Percentiles rank a stretch among this genome's conserved stretches.
Conservation (phyloP, 1,139 yeast genomes). For the Pichia sp. region DNA sequence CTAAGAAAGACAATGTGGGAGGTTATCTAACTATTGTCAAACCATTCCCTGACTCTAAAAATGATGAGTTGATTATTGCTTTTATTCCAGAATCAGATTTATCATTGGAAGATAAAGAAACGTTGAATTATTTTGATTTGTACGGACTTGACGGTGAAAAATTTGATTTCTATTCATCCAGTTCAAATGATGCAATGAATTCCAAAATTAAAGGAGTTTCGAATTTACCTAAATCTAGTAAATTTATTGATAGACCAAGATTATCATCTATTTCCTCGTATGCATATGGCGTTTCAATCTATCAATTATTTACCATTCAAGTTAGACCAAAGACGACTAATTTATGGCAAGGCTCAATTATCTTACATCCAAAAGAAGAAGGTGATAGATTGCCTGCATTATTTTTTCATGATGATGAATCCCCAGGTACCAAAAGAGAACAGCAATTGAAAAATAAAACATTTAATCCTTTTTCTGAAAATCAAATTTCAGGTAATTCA, state of each 20-base stretch:
- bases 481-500: slow-evolving; percentile 34
- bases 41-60: slow-evolving; percentile 44
- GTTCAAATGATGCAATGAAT: slow-evolving; percentile 1
- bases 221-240: slow-evolving; percentile 19
- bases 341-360: slow-evolving; percentile 88
- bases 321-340: slow-evolving; percentile 66
- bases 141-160: slow-evolving; percentile 30
- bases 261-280: slow-evolving; percentile 51
- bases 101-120: slow-evolving; percentile 32
- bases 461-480: slow-evolving; percentile 70
- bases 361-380: slow-evolving; percentile 58
- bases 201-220: neutral
- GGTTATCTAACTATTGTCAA: slow-evolving; percentile 67
- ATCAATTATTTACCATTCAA: slow-evolving; percentile 70
- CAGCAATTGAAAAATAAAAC: slow-evolving; percentile 53
- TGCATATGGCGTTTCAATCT: slow-evolving; percentile 57
- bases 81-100: slow-evolving; percentile 62
- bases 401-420: slow-evolving; percentile 88
- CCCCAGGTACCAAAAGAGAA: slow-evolving; percentile 62
- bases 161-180: slow-evolving; percentile 20
- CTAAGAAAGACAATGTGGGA: slow-evolving; percentile 66
- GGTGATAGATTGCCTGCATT: slow-evolving; percentile 65
- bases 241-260: slow-evolving; percentile 46
- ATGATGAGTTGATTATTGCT: slow-evolving; percentile 57
- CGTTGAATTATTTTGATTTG: slow-evolving; percentile 27